Percentiles rank a stretch among this genome's conserved stretches.
Conservation (phyloP, 164 flowering plant species). For the Stephania cephalantha region DNA sequence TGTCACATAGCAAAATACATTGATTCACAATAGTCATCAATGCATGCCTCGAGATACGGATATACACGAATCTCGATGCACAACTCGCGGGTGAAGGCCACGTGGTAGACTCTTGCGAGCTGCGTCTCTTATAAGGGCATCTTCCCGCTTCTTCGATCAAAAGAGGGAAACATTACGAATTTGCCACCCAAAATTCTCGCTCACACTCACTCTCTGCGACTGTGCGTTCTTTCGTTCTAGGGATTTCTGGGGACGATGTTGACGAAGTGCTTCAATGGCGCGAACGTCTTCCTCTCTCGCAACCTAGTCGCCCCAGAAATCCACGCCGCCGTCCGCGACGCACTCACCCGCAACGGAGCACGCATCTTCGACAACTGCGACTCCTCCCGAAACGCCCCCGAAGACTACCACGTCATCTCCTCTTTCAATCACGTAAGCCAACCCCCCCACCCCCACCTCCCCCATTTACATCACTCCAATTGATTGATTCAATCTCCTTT, state of each 20-base stretch:
- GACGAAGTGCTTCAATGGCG: slow-evolving; percentile 51
- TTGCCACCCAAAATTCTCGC: not conserved
- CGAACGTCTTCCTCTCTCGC: slow-evolving; percentile 80
- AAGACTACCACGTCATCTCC: slow-evolving; percentile 79
- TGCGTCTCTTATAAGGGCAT: no score
- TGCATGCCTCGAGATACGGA: no score
- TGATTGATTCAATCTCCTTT: slow-evolving; percentile 6
- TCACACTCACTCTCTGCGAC: not conserved
- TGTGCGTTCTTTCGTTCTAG: not conserved
- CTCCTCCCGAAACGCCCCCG: slow-evolving; percentile 55
- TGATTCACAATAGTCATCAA: no score
- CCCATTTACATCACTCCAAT: not conserved
- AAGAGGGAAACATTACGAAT: no score
- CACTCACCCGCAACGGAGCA: slow-evolving; percentile 76
- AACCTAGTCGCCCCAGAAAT: slow-evolving; percentile 76
- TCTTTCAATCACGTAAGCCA: slow-evolving; percentile 58
- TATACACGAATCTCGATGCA: no score
- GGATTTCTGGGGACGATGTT: slow-evolving; percentile 21
- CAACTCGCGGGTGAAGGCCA: no score
- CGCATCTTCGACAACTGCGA: slow-evolving; percentile 73
- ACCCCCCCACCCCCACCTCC: not conserved
- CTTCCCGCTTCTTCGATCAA: no score
- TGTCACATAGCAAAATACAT: no score
- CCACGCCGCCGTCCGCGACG: slow-evolving; percentile 78
- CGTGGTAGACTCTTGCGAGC: no score